A percentile compares a stretch with the other conserved stretches of the same genome.
Conservation (phyloP, 768 basidiomycete genomes). For the Thelephora ganbajun region DNA sequence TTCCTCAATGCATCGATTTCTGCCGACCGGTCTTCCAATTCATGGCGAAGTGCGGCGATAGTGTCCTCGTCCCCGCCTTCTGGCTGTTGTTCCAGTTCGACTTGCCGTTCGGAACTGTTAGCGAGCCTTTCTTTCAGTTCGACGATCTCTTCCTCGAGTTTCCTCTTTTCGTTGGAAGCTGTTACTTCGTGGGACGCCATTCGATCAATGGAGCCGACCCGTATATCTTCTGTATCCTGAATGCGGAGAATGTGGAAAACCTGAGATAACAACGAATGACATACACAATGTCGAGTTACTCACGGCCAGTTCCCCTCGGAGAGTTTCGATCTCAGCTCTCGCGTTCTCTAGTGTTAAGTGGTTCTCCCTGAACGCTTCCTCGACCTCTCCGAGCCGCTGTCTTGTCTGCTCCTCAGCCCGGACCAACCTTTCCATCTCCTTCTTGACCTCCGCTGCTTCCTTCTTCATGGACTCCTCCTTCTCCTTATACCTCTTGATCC, state of each 20-base stretch:
- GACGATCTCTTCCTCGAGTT: conserved; percentile 40
- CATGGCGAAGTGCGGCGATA: conserved; percentile 17
- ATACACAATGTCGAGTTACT: conserved; percentile 16
- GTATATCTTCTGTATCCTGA: conserved; percentile 56
- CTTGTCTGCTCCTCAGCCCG: conserved; percentile 52
- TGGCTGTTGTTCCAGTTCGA: conserved; percentile 12
- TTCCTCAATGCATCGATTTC: conserved; percentile 48
- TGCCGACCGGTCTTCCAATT: conserved; percentile 24
- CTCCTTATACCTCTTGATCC: conserved; percentile 55
- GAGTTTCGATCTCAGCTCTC: conserved; percentile 74
- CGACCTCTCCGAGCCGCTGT: conserved; percentile 66
- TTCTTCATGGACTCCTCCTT: conserved; percentile 58
- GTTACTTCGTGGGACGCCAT: conserved; percentile 26
- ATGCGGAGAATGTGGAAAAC: conserved; percentile 13
- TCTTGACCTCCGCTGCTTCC: conserved; percentile 55
- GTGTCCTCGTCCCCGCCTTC: conserved; percentile 14
- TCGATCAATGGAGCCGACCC: conserved; percentile 15
- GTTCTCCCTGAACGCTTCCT: conserved; percentile 82
- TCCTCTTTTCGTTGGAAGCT: conserved; percentile 34
- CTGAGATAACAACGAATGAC: background rate
- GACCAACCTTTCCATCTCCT: conserved; percentile 46
- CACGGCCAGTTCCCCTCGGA: conserved; percentile 63
- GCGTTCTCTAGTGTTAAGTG: conserved; percentile 80
- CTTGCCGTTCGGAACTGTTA: conserved; percentile 20
- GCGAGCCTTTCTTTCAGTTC: conserved; percentile 36